Conservation (phyloP, 805 yeast genomes). For the Candida wancherniae region DNA sequence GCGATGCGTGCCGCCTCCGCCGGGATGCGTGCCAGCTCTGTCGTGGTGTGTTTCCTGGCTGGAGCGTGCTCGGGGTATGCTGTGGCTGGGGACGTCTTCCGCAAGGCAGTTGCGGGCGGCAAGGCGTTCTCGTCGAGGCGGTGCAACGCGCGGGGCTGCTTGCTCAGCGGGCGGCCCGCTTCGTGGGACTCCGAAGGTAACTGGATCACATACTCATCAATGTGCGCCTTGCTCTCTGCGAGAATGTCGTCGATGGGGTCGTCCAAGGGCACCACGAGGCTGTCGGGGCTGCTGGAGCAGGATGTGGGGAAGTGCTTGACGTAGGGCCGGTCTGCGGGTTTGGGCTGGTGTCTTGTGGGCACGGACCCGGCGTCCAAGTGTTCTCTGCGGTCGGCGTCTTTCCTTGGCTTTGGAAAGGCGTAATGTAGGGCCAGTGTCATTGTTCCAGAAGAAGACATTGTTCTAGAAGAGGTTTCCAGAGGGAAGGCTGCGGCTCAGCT, state of each 20-base stretch:
- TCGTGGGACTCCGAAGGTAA: constrained; percentile 18
- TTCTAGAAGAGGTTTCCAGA: too few species aligned
- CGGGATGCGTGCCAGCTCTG: too few species aligned
- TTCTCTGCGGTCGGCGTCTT: constrained; percentile 6
- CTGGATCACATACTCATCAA: constrained; percentile 13
- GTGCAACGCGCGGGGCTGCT: too few species aligned
- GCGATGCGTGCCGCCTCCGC: too few species aligned
- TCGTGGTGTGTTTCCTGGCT: too few species aligned
- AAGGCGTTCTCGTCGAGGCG: too few species aligned
- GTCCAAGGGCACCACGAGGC: constrained; percentile 4
- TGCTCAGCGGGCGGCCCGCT: too few species aligned
- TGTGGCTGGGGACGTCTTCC: too few species aligned
- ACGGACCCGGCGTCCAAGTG: constrained; percentile 5
- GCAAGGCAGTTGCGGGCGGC: too few species aligned
- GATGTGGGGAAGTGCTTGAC: constrained; percentile 8
- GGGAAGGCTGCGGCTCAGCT: too few species aligned
- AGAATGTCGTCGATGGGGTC: constrained; percentile 24
- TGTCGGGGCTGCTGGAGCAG: constrained; percentile 6
- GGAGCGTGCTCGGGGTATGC: too few species aligned
- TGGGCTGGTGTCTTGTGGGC: constrained; percentile 4
- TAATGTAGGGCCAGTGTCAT: constrained; percentile 7
- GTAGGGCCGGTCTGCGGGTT: constrained; percentile 10
- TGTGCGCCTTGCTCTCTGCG: constrained; percentile 13
- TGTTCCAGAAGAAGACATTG: too few species aligned
- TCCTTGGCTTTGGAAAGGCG: constrained; percentile 4